Evolutionary conservation across 805 yeast species (phyloP).

Genomic region (Metschnikowia lochheadii): DNA sequence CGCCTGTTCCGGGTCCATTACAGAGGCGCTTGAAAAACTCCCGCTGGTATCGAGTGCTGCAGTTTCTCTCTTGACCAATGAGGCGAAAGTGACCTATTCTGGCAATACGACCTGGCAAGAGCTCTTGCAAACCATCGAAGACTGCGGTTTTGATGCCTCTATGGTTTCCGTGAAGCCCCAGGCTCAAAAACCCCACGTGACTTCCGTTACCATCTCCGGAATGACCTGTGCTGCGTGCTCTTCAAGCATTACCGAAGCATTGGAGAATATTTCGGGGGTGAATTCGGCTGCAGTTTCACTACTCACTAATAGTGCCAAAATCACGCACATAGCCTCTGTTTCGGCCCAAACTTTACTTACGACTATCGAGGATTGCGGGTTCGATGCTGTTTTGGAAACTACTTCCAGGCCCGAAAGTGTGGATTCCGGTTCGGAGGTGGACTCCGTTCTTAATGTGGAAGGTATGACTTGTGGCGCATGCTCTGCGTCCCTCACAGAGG

Average conservation of each 20-base stretch:
- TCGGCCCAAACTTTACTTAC: conserved; percentile 5
- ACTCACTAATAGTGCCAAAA: conserved; percentile 14
- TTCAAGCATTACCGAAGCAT: conserved; percentile 15
- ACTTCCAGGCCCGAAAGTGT: background rate
- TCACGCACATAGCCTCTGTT: conserved; percentile 5
- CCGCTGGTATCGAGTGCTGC: conserved; percentile 15
- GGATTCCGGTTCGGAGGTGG: background rate
- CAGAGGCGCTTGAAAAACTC: conserved; percentile 18
- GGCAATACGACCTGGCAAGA: conserved; percentile 1
- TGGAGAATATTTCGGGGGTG: conserved; percentile 11
- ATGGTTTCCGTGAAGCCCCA: conserved; percentile 5
- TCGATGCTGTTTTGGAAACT: conserved; percentile 19
- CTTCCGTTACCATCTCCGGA: conserved; percentile 9
- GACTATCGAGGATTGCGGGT: conserved; percentile 31
- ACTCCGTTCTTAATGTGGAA: conserved; percentile 36
- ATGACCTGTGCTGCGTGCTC: conserved; percentile 22
- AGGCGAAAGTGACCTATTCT: conserved; percentile 20
- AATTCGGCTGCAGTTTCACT: conserved; percentile 14
- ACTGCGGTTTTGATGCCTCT: conserved; percentile 17
- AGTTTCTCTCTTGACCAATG: conserved; percentile 27
- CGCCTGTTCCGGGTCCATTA: conserved; percentile 23
- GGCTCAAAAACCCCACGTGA: background rate
- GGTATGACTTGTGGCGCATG: conserved; percentile 97
- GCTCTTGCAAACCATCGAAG: conserved; percentile 10
- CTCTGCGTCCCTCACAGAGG: conserved; percentile 58